Conservation (phyloP, 768 basidiomycete genomes). For the Mycena pura region DNA sequence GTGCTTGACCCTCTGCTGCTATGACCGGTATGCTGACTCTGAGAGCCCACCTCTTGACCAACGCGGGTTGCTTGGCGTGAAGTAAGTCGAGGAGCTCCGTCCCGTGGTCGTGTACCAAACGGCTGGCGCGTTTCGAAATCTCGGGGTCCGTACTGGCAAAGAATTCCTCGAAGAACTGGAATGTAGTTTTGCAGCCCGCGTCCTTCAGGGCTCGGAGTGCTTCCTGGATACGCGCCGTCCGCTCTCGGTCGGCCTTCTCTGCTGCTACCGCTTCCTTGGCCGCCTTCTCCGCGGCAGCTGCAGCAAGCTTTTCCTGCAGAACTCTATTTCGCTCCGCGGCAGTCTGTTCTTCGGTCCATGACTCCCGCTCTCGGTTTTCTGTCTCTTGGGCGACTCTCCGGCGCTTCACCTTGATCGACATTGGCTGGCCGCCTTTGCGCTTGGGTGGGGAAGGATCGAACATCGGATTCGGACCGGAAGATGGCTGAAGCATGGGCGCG, state of each 20-base stretch:
- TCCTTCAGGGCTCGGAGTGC: not conserved
- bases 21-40: not conserved
- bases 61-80: not conserved
- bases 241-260: not conserved
- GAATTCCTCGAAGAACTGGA: not conserved
- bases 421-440: too few relatives aligned
- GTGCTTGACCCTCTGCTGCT: not conserved
- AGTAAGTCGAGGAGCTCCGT: conserved; percentile 1
- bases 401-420: too few relatives aligned
- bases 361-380: too few relatives aligned
- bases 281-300: too few relatives aligned
- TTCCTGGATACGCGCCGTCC: not conserved
- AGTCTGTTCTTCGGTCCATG: too few relatives aligned
- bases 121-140: not conserved
- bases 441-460: too few relatives aligned
- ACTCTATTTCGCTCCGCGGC: not conserved
- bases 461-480: too few relatives aligned
- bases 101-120: conserved; percentile 5
- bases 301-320: not conserved
- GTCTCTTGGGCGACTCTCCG: too few relatives aligned
- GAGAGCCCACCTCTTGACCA: not conserved
- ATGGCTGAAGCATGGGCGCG: too few relatives aligned
- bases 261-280: too few relatives aligned
- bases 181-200: not conserved
- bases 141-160: not conserved